These are phyloP conservation scores for Ophiostoma angusticollis DNA, from an alignment of 2,329 filamentous ascomycete species.

Conservation along the genomic window DNA sequence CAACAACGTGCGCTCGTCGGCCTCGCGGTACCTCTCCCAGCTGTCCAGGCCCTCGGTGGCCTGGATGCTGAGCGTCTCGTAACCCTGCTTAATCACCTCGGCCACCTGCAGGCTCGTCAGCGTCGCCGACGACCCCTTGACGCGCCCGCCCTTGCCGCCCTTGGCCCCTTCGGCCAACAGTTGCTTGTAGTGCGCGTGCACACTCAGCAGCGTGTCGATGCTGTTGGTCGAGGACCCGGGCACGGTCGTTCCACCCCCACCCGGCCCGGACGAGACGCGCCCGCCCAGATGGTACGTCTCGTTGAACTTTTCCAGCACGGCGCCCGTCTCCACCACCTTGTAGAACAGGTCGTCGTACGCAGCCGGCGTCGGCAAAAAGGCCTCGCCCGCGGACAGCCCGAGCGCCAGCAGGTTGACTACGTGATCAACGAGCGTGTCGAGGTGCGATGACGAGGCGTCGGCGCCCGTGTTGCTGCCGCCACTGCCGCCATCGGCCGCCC, in stretches of 20 bases:
- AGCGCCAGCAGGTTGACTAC: conserved; percentile 75
- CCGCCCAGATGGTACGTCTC: conserved; percentile 53
- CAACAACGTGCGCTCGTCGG: conserved; percentile 67
- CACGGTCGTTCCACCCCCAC: too few species aligned
- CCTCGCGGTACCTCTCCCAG: conserved; percentile 79
- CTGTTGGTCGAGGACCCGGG: conserved; percentile 47
- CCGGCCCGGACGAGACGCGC: too few species aligned
- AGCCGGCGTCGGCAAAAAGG: conserved; percentile 75
- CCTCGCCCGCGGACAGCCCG: conserved; percentile 73
- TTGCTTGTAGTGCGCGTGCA: conserved; percentile 76
- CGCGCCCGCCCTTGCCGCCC: conserved; percentile 26
- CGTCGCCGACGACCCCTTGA: conserved; percentile 37
- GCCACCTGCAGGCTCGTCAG: conserved; percentile 75
- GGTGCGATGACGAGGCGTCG: conserved; percentile 40
- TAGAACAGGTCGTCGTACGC: conserved; percentile 97
- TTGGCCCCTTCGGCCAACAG: conserved; percentile 47
- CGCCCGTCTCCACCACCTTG: conserved; percentile 88
- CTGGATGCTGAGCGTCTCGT: conserved; percentile 87
- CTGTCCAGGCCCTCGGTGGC: conserved; percentile 74
- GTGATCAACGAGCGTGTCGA: conserved; percentile 61
- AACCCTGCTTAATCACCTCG: conserved; percentile 88
- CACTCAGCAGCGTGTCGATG: conserved; percentile 72
- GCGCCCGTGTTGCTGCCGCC: neutral
- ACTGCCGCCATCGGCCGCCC: conserved; percentile 17
- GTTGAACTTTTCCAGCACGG: conserved; percentile 69